phyloP scores from a whole-genome alignment of 2,329 filamentous ascomycete genomes.

The Penicillium sp. region DNA sequence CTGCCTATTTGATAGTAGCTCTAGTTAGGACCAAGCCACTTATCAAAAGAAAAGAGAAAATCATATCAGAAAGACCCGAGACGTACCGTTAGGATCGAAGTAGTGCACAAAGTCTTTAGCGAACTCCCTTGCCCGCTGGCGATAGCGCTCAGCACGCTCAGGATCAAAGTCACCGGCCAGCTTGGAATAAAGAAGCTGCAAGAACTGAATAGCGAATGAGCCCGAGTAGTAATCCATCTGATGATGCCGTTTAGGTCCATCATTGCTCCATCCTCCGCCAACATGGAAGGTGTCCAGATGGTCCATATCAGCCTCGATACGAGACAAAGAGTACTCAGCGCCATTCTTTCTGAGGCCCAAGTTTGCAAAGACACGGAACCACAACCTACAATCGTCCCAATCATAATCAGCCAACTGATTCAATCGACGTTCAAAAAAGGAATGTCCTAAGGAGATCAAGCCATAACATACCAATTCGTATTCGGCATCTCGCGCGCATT shows the following conservation, averaged over 20 bases:
- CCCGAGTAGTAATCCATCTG: conserved; percentile 87
- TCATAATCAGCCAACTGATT: neutral
- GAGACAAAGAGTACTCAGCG: conserved; percentile 66
- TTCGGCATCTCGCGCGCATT: conserved; percentile 70
- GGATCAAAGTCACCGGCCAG: conserved; percentile 66
- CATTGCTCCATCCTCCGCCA: conserved; percentile 80
- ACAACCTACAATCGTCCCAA: conserved; percentile 59
- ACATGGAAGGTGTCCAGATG: conserved; percentile 79
- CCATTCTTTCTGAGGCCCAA: conserved; percentile 74
- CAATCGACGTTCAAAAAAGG: neutral
- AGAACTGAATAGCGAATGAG: conserved; percentile 77
- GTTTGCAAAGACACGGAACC: conserved; percentile 84
- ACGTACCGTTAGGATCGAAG: conserved; percentile 65
- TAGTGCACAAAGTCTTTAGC: conserved; percentile 74
- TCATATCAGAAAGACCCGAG: neutral
- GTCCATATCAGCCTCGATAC: conserved; percentile 71
- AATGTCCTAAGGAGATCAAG: neutral
- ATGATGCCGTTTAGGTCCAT: conserved; percentile 74
- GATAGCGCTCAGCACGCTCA: conserved; percentile 66
- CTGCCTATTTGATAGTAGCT: conserved; percentile 44
- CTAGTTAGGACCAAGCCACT: neutral
- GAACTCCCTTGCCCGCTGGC: conserved; percentile 63
- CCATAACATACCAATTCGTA: conserved; percentile 60
- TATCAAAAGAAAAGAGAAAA: neutral
- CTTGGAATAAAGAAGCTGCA: conserved; percentile 75